These are phyloP conservation scores for Cutaneotrichosporon cutaneum DNA, from an alignment of 1,284 basidiomycete genomes.

Conservation along the genomic window DNA sequence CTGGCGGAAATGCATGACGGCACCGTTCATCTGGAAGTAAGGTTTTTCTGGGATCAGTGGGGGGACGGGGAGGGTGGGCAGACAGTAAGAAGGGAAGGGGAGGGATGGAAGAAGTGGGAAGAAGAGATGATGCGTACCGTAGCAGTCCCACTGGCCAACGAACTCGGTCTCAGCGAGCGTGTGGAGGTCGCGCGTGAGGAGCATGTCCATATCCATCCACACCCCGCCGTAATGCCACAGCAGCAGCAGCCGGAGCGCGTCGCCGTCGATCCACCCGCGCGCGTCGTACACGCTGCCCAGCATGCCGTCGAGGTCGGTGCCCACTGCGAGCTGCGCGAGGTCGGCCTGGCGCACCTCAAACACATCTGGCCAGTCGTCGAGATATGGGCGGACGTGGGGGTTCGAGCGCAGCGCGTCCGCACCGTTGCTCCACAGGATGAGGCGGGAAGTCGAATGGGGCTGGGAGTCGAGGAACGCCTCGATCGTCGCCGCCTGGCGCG, in stretches of 20 bases:
- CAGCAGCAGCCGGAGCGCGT: conserved; percentile 76
- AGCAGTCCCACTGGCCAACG: conserved; percentile 95
- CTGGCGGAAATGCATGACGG: conserved; percentile 83
- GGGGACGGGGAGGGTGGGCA: too few species aligned
- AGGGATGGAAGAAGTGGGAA: too few species aligned
- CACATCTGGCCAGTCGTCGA: conserved; percentile 60
- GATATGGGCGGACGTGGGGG: conserved; percentile 2
- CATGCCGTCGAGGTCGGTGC: conserved; percentile 68
- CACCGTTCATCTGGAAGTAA: conserved; percentile 84
- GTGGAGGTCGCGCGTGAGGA: conserved; percentile 76
- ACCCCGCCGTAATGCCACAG: conserved; percentile 87
- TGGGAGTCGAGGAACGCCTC: conserved; percentile 89
- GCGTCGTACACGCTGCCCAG: conserved; percentile 57
- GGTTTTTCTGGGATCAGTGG: conserved; percentile 81
- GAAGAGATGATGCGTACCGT: conserved; percentile 62
- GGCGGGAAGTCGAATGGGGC: conserved; percentile 61
- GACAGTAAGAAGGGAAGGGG: too few species aligned
- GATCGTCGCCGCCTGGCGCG: conserved; percentile 80
- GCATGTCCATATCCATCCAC: conserved; percentile 94
- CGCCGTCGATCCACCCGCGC: conserved; percentile 90
- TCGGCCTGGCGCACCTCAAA: conserved; percentile 70
- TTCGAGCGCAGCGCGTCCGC: conserved; percentile 51
- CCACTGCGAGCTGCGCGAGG: conserved; percentile 64
- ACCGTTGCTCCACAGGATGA: conserved; percentile 63
- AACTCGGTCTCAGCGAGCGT: conserved; percentile 87